phyloP scores from a whole-genome alignment of 169 alveolate species.

The Eimeria sp. region DNA sequence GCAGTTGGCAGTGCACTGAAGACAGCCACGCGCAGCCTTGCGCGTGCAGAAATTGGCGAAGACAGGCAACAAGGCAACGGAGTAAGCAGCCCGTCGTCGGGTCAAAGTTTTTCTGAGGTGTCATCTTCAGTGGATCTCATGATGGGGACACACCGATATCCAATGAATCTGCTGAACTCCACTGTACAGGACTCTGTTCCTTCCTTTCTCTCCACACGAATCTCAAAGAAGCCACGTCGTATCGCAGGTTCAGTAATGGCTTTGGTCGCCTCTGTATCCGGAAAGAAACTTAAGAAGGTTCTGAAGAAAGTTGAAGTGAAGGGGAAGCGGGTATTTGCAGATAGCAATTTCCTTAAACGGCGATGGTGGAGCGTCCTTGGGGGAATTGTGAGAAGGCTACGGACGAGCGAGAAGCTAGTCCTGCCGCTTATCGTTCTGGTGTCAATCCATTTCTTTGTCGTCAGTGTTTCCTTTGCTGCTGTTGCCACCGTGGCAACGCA shows the following conservation, averaged over 20 bases:
- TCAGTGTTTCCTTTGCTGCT: conserved; percentile 17
- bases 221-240: background rate
- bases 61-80: background rate
- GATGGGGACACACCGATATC: background rate
- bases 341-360: background rate
- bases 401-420: background rate
- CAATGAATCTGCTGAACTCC: background rate
- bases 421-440: background rate
- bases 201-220: conserved; percentile 14
- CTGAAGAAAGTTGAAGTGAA: background rate
- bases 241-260: background rate
- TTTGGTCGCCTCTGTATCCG: background rate
- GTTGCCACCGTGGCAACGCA: conserved; percentile 10
- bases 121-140: background rate
- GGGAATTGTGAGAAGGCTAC: background rate
- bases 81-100: background rate
- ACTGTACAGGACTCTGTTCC: background rate
- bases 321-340: background rate
- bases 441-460: conserved; percentile 6
- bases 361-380: conserved; percentile 22
- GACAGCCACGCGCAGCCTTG: conserved; percentile 7
- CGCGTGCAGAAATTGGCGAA: background rate
- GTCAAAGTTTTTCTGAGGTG: background rate
- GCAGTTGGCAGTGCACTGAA: conserved; percentile 14
- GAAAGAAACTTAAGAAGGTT: background rate